Conservation (phyloP, 2,329 filamentous ascomycete genomes). For the Ophiocordyceps camponoti-floridani region DNA sequence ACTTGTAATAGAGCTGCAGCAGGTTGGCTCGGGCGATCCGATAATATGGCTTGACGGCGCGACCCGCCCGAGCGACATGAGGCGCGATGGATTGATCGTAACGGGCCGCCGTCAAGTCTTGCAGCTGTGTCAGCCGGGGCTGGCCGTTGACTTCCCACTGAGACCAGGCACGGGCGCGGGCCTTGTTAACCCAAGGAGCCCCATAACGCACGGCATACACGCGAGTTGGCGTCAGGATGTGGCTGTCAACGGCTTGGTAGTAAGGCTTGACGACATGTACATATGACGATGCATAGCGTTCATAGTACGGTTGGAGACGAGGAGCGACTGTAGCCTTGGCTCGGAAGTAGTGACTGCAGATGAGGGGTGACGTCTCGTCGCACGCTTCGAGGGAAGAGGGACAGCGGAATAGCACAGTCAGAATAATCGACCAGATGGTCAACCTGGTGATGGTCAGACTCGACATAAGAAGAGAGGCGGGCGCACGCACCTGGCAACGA, state of each 20-base stretch:
- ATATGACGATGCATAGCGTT: conserved; percentile 68
- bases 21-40: conserved; percentile 43
- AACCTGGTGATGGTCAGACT: conserved; percentile 30
- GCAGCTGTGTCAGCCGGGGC: conserved; percentile 53
- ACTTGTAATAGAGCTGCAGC: conserved; percentile 50
- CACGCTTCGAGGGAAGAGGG: conserved; percentile 52
- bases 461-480: neutral
- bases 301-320: conserved; percentile 70
- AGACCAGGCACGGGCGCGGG: conserved; percentile 42
- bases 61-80: conserved; percentile 45
- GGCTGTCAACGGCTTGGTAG: conserved; percentile 40
- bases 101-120: conserved; percentile 38
- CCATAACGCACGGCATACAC: conserved; percentile 54
- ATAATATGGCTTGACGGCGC: conserved; percentile 53
- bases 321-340: conserved; percentile 47
- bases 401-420: conserved; percentile 69
- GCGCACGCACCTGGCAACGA: conserved; percentile 31
- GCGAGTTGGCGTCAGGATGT: conserved; percentile 51
- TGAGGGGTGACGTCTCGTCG: conserved; percentile 48
- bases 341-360: conserved; percentile 73
- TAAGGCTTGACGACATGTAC: conserved; percentile 64
- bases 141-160: conserved; percentile 69
- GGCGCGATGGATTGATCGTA: conserved; percentile 60
- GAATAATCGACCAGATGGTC: conserved; percentile 68
- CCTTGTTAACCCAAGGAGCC: conserved; percentile 52